Evolutionary conservation across 495 filamentous ascomycete species (phyloP), one percentile per base, ranked within the genome.

Genomic region (Bacidia rubella): DNA sequence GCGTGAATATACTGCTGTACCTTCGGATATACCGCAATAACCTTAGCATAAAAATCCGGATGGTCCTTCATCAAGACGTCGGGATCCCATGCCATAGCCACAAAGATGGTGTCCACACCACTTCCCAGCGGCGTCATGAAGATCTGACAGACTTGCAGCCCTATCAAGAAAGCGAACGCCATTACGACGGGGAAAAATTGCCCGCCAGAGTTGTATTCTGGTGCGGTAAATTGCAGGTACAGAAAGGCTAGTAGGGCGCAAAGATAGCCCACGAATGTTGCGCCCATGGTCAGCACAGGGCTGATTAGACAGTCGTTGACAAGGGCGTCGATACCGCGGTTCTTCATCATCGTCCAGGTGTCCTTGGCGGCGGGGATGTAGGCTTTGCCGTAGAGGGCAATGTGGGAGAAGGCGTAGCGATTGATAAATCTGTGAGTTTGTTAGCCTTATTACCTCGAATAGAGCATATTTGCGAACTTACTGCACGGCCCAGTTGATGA

Each of bases 301-400:
- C 87, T 85, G 56, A 95, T 84, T 23, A 97, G 76, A 62, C 86
- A 93, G 60, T 96, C 88, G 65, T 90, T 90, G 57, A 93, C 74
- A 4, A 95, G 74, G 7, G 86, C 87, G 60, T 95, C 88, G 51
- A 97, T 80, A 24, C 90, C 90, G 29, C 90, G 86, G 62, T 93
- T 79, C 59, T 85, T 88, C 73, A 95, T 86, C 82, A 95, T 86
- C 3, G 57, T 79, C 85, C 86, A 92, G 0, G 86, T 94, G 60
- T 87, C 86, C 63, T 90, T 95, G 2, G 88, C 89, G 2, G 87
- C 80, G 3, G 79, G 74, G 50, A 95, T 75, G 62, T 94, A 96
- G 0, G 83, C 66, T 60, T 92, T 90, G 22, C 90, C 90, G 62
- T 95, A 94, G 1, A 95, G 71, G 0, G 90, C 88, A 60, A 97